Evolutionary conservation across 371 early-diverging fungal species (phyloP).

Genomic region (Coemansia sp.): DNA sequence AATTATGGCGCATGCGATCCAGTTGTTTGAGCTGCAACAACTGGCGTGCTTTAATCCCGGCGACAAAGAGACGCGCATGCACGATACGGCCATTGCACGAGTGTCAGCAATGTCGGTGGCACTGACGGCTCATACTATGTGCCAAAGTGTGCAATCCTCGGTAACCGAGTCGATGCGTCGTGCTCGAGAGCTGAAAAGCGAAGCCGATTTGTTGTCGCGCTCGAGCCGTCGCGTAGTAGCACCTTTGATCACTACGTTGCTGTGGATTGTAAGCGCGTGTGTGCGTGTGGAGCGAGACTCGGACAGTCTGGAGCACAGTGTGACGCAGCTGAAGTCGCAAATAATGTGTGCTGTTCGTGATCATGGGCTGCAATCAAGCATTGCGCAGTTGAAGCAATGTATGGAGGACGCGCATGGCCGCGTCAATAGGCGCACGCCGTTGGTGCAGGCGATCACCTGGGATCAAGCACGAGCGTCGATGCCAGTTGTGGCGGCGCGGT

Average conservation of each 20-base stretch:
- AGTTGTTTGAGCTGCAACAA: slow-evolving; percentile 42
- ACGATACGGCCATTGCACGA: slow-evolving; percentile 10
- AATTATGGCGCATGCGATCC: slow-evolving; percentile 22
- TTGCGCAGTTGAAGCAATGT: background rate
- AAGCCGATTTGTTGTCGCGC: background rate
- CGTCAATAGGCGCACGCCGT: slow-evolving; percentile 13
- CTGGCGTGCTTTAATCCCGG: slow-evolving; percentile 19
- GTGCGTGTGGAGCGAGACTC: slow-evolving; percentile 27
- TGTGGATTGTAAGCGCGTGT: slow-evolving; percentile 20
- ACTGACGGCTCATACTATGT: slow-evolving; percentile 19
- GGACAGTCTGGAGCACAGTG: slow-evolving; percentile 7
- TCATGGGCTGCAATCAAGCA: background rate
- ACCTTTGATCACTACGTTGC: slow-evolving; percentile 10
- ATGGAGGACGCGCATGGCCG: slow-evolving; percentile 1
- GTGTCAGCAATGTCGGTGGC: slow-evolving; percentile 23
- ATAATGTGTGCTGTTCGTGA: background rate
- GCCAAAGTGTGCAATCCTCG: background rate
- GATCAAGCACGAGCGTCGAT: background rate
- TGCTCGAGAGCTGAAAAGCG: background rate
- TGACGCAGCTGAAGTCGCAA: background rate
- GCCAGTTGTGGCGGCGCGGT: slow-evolving; percentile 4
- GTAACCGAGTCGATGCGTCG: background rate
- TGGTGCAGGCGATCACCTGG: slow-evolving; percentile 6
- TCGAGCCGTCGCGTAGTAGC: slow-evolving; percentile 19
- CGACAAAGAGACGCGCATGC: slow-evolving; percentile 8